phyloP scores from a whole-genome alignment of 1,284 basidiomycete species.

The Heterobasidion parviporum region DNA sequence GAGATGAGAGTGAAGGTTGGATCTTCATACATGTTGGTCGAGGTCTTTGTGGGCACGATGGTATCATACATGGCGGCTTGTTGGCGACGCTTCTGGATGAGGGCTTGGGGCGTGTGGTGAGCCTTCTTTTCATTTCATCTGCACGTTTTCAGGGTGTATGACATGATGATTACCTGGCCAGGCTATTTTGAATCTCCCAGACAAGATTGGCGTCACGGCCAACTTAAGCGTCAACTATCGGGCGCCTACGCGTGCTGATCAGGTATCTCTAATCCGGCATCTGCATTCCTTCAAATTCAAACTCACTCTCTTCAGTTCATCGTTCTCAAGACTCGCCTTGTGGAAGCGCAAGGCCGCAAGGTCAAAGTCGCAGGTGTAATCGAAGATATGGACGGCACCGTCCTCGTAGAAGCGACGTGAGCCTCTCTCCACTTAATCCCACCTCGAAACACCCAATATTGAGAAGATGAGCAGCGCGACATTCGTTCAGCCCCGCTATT shows the following conservation, averaged over 20 bases:
- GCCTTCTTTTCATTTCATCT: slow-evolving; percentile 18
- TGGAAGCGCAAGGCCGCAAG: slow-evolving; percentile 70
- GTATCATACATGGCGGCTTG: slow-evolving; percentile 90
- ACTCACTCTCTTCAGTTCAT: slow-evolving; percentile 42
- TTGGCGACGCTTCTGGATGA: slow-evolving; percentile 90
- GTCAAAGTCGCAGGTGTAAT: slow-evolving; percentile 63
- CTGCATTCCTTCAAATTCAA: background rate
- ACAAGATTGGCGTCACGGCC: slow-evolving; percentile 91
- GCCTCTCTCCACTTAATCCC: slow-evolving; percentile 15
- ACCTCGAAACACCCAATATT: background rate
- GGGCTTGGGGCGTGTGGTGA: slow-evolving; percentile 72
- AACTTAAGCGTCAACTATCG: slow-evolving; percentile 69
- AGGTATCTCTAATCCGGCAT: slow-evolving; percentile 35
- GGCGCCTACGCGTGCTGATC: slow-evolving; percentile 79
- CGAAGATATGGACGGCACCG: slow-evolving; percentile 70
- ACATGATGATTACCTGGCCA: slow-evolving; percentile 18
- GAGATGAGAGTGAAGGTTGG: slow-evolving; percentile 67
- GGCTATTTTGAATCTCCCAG: slow-evolving; percentile 81
- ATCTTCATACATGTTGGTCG: slow-evolving; percentile 79
- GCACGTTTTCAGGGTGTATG: background rate
- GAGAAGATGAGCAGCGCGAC: slow-evolving; percentile 37
- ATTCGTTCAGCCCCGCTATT: slow-evolving; percentile 82
- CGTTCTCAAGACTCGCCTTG: slow-evolving; percentile 58
- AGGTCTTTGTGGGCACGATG: slow-evolving; percentile 87
- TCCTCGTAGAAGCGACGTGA: slow-evolving; percentile 76